Evolutionary conservation across 1,139 yeast genomes (phyloP).

Genomic region (Suhomyces yuchorum): DNA sequence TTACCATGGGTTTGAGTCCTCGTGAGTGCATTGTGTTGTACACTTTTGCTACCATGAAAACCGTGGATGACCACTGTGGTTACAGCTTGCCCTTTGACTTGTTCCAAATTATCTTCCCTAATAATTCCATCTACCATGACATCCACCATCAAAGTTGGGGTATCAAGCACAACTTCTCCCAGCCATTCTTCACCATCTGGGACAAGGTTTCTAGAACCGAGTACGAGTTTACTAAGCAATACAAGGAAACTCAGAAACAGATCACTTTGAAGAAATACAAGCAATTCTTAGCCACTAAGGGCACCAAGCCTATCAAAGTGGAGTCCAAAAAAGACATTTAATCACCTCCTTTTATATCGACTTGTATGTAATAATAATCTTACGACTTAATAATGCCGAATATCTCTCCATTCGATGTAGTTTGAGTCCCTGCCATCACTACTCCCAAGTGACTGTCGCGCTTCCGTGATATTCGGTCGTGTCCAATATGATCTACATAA

Average conservation of each 20-base stretch:
- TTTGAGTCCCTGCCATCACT: neutral
- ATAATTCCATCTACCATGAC: constrained; percentile 93
- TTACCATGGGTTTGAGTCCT: constrained; percentile 63
- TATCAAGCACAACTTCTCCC: constrained; percentile 89
- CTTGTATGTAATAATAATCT: constrained; percentile 1
- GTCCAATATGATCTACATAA: neutral
- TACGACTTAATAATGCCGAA: neutral
- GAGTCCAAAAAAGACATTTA: constrained; percentile 15
- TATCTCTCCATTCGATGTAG: neutral
- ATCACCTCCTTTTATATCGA: neutral
- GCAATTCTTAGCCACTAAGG: constrained; percentile 55
- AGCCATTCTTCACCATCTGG: constrained; percentile 96
- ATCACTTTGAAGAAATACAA: constrained; percentile 64
- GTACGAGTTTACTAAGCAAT: constrained; percentile 65
- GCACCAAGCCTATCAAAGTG: neutral
- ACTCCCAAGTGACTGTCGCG: no score
- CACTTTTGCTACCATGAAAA: constrained; percentile 89
- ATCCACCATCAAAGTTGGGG: constrained; percentile 98
- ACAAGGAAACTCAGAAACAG: constrained; percentile 56
- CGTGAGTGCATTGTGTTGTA: constrained; percentile 75
- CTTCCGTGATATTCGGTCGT: neutral
- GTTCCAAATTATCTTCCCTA: constrained; percentile 87
- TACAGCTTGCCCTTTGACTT: constrained; percentile 89
- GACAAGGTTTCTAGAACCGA: constrained; percentile 72
- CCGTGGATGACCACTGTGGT: constrained; percentile 98